Evolutionary conservation across 2,329 filamentous ascomycete genomes (phyloP), one percentile per base, ranked within the genome.

Genomic region (Ophiostoma himal-ulmi): DNA sequence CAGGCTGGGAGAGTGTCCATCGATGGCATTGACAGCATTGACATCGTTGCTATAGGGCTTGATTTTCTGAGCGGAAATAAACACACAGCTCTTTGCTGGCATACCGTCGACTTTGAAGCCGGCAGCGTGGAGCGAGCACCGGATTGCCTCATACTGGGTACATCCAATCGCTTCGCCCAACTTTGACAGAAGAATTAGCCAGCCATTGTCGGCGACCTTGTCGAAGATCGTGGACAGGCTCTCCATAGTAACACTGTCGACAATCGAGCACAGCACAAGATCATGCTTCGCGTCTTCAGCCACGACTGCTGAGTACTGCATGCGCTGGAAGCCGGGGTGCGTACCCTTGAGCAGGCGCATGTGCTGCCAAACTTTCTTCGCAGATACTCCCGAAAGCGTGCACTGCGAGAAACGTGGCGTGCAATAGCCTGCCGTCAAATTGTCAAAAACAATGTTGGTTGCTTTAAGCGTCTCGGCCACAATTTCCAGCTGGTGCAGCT

Each of bases 361-460:
- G n/a, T 68, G 67, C 3, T 70, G 14, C 71, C 69, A 44, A 4
- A 70, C 13, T 5, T 67, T 37, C 0, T 73, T 48, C 2, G 73
- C 54, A 20, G n/a, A 54, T 0, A 4, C 3, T 3, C 73, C 75
- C 22, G 77, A 73, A 26, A 81, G 62, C 0, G 77, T 78, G 70
- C 79, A 80, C 17, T 78, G 76, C 2, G 77, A 75, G 2, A 83
- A 74, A 10, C 76, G 76, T 4, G 79, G 77, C 1, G 77, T 76
- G n/a, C 76, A 74, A 13, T 74, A 72, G 0, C 70, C 67, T 1
- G 54, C 68, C 0, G 75, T 71, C 8, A 82, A 70, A 5, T 71
- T 70, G 6, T 75, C 68, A n/a, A 82, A 72, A 30, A 79, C 71
- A 0, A 75, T 68, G 4, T 72, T 37, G 0, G 76, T 72, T 5